phyloP scores from a whole-genome alignment of 371 early-diverging fungal species.

The Mortierella sp. region DNA sequence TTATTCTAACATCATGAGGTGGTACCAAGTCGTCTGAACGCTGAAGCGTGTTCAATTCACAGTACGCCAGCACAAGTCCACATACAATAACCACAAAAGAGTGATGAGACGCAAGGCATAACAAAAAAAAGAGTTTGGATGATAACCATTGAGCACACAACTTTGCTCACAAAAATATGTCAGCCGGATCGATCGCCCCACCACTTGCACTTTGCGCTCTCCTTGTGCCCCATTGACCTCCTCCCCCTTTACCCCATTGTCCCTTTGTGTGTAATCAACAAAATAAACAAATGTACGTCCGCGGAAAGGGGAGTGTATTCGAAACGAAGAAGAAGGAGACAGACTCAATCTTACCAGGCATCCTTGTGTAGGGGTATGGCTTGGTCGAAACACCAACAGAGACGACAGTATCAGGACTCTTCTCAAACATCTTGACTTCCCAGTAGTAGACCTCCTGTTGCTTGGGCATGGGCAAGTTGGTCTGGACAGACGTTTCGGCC shows the following conservation, averaged over 20 bases:
- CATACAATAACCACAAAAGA: not conserved
- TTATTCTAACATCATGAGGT: not conserved
- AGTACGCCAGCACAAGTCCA: not conserved
- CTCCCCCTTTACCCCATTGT: not conserved
- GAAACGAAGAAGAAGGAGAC: not conserved
- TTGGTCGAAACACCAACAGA: conserved; percentile 79
- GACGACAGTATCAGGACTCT: conserved; percentile 68
- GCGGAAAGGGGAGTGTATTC: not conserved
- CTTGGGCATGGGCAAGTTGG: conserved; percentile 86
- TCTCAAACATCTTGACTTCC: conserved; percentile 82
- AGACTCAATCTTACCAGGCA: conserved; percentile 66
- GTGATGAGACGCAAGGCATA: not conserved
- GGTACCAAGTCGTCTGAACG: not conserved
- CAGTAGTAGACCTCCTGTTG: conserved; percentile 84
- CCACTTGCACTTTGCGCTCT: not conserved
- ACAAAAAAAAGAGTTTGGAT: conserved; percentile 9
- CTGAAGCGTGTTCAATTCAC: conserved; percentile 7
- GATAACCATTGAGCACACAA: conserved; percentile 2
- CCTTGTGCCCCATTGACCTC: not conserved
- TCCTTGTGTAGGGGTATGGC: conserved; percentile 76
- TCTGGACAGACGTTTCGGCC: conserved; percentile 83
- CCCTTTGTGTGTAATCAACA: conserved; percentile 1
- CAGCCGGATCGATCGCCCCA: conserved; percentile 12
- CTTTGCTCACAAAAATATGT: conserved; percentile 10
- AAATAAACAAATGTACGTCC: not conserved